Evolutionary conservation across 148 eudicot species (phyloP), one percentile per base, ranked within the genome.

Genomic region (Fagopyrum tataricum): DNA sequence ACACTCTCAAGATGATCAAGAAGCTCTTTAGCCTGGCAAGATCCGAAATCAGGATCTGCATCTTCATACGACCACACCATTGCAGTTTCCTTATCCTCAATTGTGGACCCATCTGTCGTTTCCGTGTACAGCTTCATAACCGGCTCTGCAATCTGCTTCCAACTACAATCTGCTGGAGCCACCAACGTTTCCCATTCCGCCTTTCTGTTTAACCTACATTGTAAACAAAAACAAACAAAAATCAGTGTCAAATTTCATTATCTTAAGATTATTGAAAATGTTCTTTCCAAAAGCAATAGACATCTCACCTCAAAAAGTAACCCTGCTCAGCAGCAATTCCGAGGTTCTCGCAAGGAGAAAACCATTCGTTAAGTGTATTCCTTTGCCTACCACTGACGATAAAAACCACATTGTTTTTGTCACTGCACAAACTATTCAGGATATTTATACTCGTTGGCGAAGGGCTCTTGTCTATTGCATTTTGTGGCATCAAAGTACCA

Each of bases 1-100:
- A 86, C 89, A 66, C 84, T 86, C 55, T 86, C 89, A 40, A 86
- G 83, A 79, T 86, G 89, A 79, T 83, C 84, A 44, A 83, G 84
- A 70, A 86, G 82, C 52, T 86, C 89, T 75, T 83, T 86, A 37
- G 89, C 85, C 74, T 86, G 89, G 73, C 84, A 83, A 20, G 81
- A 81, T 24, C 86, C 89, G 67, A 86, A 86, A 78, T 81, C 89
- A 66, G 89, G 85, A 77, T 86, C 86, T 4, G 86, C 82, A 73
- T 83, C 89, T 47, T 81, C 79, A 71, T 83, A 79, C 44, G 77
- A 78, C 89, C 89, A 86, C 26, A 81, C 89, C 26, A 83, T 48
- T 14, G 89, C 84, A 21, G 83, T 86, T 73, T 86, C 89, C 70
- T 78, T 83, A n/a, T 79, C 80, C 68, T 86, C 89, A 44, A 86